Base-by-base conservation (phyloP, 495 filamentous ascomycete genomes). In the Aspergillus sclerotiicarbonarius region DNA sequence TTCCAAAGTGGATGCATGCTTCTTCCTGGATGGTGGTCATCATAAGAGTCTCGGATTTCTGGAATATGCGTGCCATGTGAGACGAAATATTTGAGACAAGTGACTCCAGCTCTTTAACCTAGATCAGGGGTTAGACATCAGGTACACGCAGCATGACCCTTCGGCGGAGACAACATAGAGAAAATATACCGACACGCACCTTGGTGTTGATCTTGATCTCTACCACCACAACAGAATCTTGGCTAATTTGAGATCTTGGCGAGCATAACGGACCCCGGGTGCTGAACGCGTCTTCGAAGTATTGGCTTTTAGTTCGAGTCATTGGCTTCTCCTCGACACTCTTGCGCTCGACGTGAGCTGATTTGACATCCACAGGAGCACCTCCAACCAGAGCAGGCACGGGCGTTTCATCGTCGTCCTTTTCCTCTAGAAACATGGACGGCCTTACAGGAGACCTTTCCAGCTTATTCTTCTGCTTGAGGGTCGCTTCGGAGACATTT, bases 121-220 rank as follows among this genome's bases (percentile, higher is more conserved):
- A 46, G 8, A 30, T 13, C 2, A 9, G 19, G 8, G 4, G 19
- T 63, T 30, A 54, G 56, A 30, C 21, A 8, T n/a, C 13, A 37
- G 8, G n/a, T 9, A 43, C 35, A 21, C 13, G 20, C 31, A 33
- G 41, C 19, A 20, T 37, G 4, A 6, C 10, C 37, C 13, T 15
- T 35, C 25, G 5, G 2, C 5, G 25, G 25, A 25, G 25, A 25
- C 25, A 25, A 25, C 25, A 3, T 5, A 58, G 44, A 48, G 20
- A n/a, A 4, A 50, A 13, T 12, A 58, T 53, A 18, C 19, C 5
- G 18, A 50, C 25, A 74, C 86, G 62, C 77, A 92, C 91, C 67
- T 87, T 89, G 35, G 85, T 83, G 67, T 94, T 96, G n/a, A 90
- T 90, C 65, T 84, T 87, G 31, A 98, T 70, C 67, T 96, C 91